Evolutionary conservation across 495 filamentous ascomycete genomes (phyloP), one percentile per base, ranked within the genome.

Genomic region (Penicillium longicatenatum): DNA sequence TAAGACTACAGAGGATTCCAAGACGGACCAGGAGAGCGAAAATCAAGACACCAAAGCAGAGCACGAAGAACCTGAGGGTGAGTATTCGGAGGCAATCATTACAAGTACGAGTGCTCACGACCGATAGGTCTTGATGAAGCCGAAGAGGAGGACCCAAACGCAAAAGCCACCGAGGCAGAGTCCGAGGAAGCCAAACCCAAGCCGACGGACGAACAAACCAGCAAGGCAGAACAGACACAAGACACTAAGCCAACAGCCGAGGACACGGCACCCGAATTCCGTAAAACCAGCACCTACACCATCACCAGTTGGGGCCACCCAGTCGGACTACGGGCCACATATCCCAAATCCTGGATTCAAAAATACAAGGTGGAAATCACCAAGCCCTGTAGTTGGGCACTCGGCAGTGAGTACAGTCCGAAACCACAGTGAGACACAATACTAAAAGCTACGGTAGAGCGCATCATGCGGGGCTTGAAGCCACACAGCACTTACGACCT

Each of bases 401-500:
- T 58, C 26, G 39, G 55, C 26, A 47, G 60, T 62, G 26, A 53
- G 49, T 41, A n/a, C 30, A 19, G 19, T 8, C 21, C 22, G 14
- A 12, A 35, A 12, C 14, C 45, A 24, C 24, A n/a, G 16, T 26
- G 14, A 29, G 45, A 48, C 19, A 54, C 24, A 37, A 31, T 37
- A 39, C 31, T 17, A 48, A 48, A 31, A 2, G 24, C 30, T 20
- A n/a, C n/a, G 11, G 31, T 19, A 62, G 60, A 53, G 31, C 55
- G 55, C n/a, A 55, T 62, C 37, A 54, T 51, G 45, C 55, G 60
- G n/a, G 60, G 44, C 29, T 10, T 62, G 17, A 58, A 55, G 37
- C 24, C 26, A 31, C 60, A 62, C 37, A 58, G 50, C 30, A 62
- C 41, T 12, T 33, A 44, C 30, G 44, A 55, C 26, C 22, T 62